Evolutionary conservation across 2,329 filamentous ascomycete species (phyloP), one percentile per base, ranked within the genome.

Genomic region (Botrytis fragariae): DNA sequence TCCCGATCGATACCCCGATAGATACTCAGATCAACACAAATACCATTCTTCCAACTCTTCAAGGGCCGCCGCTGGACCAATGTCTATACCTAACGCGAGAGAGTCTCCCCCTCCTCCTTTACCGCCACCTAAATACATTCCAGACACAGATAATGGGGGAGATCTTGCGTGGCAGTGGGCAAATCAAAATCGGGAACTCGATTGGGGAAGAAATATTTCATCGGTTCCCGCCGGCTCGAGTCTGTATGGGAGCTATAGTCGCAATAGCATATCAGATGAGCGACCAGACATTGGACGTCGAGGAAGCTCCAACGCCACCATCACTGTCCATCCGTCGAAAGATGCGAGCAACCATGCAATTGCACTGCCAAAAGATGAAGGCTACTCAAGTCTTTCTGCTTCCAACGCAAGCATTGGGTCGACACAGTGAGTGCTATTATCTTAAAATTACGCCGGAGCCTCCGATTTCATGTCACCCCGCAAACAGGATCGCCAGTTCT

Each of bases 41-140:
- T 78, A 78, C 73, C 77, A 76, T 71, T 79, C 76, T 25, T 74
- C 73, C 22, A 81, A 83, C 72, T 81, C 85, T 60, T 82, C 81
- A 72, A 78, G 83, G 74, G 81, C 81, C 68, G 79, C 83, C 64
- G 81, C 84, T 75, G 85, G 85, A 75, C 87, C 88, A 77, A 89
- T 92, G 88, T 84, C 89, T 74, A 91, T 92, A 80, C 89, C 88
- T 68, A 85, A 87, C 79, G 84, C 86, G 74, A 85, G 86, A 79
- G 84, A 85, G 44, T 76, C 81, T n/a, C 67, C 78, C 69, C 90
- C 90, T 74, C 90, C 90, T 76, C 89, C 90, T 68, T 84, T 92
- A 78, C 90, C 90, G 77, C 90, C 90, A 73, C 88, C 90, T 70
- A 85, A 85, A 81, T 83, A 86, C 79, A 86, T 91, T 74, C 84